Percentiles rank a stretch among this genome's conserved stretches.
phyloP scores from a whole-genome alignment of 2,329 filamentous ascomycete genomes.

The Diaporthe batatas region DNA sequence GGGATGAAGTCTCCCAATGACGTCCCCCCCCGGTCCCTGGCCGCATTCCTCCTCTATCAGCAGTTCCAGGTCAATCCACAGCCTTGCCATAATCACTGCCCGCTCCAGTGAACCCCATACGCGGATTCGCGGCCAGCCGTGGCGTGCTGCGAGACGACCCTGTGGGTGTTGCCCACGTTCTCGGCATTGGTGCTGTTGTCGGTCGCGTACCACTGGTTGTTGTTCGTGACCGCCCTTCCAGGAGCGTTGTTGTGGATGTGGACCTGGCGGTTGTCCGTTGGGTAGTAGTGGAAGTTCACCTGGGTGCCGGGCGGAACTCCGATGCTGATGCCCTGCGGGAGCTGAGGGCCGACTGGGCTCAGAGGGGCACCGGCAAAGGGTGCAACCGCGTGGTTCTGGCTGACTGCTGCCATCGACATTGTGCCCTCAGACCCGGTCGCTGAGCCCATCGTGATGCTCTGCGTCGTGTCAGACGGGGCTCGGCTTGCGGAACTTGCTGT shows the following conservation, averaged over 20 bases:
- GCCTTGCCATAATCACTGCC: no score
- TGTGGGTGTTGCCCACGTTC: background rate
- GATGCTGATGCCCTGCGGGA: background rate
- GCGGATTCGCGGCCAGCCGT: no score
- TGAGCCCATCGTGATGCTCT: background rate
- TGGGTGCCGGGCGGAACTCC: background rate
- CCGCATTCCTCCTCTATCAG: no score
- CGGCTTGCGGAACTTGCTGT: background rate
- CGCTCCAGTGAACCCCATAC: no score
- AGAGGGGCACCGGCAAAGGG: no score
- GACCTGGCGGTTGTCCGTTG: background rate
- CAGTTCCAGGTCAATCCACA: no score
- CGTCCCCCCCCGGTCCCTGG: no score
- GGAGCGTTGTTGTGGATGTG: background rate
- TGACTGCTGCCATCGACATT: background rate
- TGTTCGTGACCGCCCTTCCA: background rate
- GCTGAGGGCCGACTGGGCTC: no score
- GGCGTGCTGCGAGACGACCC: background rate
- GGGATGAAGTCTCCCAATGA: no score
- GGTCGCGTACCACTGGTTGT: background rate
- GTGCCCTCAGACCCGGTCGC: background rate
- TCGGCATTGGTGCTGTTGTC: background rate
- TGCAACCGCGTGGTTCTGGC: no score
- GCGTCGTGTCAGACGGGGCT: background rate
- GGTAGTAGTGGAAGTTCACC: background rate